Evolutionary conservation across 2,329 filamentous ascomycete species (phyloP).

Genomic region (Fusarium sp.): DNA sequence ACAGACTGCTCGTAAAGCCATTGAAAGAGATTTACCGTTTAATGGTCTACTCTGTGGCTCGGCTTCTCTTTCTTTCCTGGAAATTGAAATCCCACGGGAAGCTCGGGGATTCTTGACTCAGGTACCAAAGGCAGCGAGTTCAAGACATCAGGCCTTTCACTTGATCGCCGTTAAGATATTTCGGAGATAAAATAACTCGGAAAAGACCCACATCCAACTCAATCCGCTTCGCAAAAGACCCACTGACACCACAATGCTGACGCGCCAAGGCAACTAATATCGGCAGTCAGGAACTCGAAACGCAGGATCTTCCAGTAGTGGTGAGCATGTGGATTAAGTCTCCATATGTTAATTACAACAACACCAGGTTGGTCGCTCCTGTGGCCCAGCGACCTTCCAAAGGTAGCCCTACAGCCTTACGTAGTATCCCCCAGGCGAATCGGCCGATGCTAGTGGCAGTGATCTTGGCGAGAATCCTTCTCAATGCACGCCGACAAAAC

Average conservation of each 20-base stretch:
- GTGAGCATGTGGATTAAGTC: not conserved
- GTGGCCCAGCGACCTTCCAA: no score
- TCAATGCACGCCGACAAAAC: accelerated
- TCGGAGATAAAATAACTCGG: not conserved
- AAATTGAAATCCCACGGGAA: no score
- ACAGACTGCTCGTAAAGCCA: no score
- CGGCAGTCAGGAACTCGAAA: not conserved
- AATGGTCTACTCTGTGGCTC: no score
- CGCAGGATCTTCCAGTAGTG: not conserved
- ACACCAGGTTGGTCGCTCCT: not conserved
- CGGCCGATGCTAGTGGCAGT: not conserved
- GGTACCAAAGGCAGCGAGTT: no score
- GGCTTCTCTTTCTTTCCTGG: no score
- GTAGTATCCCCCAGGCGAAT: not conserved
- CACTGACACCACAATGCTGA: not conserved
- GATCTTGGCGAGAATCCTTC: not conserved
- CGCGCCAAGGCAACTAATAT: not conserved
- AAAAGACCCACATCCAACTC: not conserved
- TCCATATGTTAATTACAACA: not conserved
- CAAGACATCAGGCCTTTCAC: no score
- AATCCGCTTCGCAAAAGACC: not conserved
- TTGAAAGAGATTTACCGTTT: accelerated
- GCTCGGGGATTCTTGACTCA: no score
- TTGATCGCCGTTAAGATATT: no score
- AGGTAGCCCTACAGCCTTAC: not conserved